Conservation (phyloP, 1,139 yeast genomes). For the Yamadazyma conglobata region DNA sequence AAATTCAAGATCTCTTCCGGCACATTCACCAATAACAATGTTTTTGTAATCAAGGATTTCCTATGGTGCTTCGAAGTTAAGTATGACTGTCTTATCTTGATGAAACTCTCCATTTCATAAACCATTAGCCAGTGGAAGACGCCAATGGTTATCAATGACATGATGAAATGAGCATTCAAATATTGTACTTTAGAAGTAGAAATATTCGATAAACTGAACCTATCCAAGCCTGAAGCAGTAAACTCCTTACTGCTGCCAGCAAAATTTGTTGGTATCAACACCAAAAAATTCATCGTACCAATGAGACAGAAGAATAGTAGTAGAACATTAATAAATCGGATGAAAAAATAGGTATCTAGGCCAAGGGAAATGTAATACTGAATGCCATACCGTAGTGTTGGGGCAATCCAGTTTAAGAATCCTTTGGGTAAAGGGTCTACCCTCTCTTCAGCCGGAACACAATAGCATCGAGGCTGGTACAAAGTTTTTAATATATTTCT, state of each 20-base stretch:
- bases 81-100: slow-evolving; percentile 41
- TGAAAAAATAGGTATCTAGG: slow-evolving; percentile 62
- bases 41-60: slow-evolving; percentile 27
- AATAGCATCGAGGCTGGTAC: slow-evolving; percentile 56
- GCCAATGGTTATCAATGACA: slow-evolving; percentile 48
- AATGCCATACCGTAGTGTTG: slow-evolving; percentile 36
- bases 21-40: slow-evolving; percentile 49
- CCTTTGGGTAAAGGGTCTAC: slow-evolving; percentile 37
- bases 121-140: slow-evolving; percentile 52
- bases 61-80: slow-evolving; percentile 26
- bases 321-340: slow-evolving; percentile 50
- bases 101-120: slow-evolving; percentile 48
- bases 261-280: slow-evolving; percentile 55
- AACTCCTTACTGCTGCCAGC: slow-evolving; percentile 34
- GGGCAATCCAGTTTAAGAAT: slow-evolving; percentile 47
- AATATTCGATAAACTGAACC: slow-evolving; percentile 59
- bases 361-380: slow-evolving; percentile 49
- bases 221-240: slow-evolving; percentile 51
- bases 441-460: slow-evolving; percentile 36
- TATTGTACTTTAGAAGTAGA: slow-evolving; percentile 42
- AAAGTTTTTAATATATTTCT: slow-evolving; percentile 44
- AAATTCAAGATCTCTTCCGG: slow-evolving; percentile 33
- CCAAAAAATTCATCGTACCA: slow-evolving; percentile 49
- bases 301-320: slow-evolving; percentile 46
- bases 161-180: slow-evolving; percentile 52